Conservation (phyloP, 2,329 filamentous ascomycete species). For the Arthrobotrys megalospora region DNA sequence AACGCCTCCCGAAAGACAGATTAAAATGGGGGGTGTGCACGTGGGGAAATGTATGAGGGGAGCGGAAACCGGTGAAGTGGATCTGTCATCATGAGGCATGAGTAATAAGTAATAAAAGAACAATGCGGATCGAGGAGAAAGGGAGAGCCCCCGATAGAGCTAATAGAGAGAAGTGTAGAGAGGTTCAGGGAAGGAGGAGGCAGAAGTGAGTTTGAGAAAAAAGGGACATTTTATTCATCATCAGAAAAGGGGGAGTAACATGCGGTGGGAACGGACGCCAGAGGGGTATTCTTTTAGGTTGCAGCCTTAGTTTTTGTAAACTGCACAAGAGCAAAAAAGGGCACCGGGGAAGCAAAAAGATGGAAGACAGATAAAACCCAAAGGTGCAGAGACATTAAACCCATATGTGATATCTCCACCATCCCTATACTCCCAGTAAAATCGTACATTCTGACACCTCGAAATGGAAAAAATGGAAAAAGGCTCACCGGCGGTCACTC, state of each 20-base stretch:
- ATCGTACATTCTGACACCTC: constrained; percentile 60
- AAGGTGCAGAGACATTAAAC: constrained; percentile 52
- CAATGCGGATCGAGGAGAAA: neutral
- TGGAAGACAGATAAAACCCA: constrained; percentile 23
- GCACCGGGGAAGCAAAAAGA: constrained; percentile 26
- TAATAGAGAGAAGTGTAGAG: constrained; percentile 20
- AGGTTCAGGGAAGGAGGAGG: constrained; percentile 4
- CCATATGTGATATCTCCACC: constrained; percentile 53
- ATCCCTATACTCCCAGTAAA: constrained; percentile 32
- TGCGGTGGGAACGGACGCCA: constrained; percentile 32
- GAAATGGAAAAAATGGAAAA: constrained; percentile 19
- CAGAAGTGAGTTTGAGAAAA: neutral
- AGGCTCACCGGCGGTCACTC: constrained; percentile 32
- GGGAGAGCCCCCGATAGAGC: constrained; percentile 1
- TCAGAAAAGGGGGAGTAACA: constrained; percentile 10
- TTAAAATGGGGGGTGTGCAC: constrained; percentile 30
- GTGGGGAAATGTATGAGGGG: constrained; percentile 26
- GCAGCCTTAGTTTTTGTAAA: constrained; percentile 21
- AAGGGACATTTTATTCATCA: constrained; percentile 18
- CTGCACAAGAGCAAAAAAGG: constrained; percentile 40
- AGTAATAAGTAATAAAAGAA: constrained; percentile 12
- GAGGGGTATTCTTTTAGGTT: constrained; percentile 53
- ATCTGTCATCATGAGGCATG: constrained; percentile 52
- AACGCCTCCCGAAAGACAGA: constrained; percentile 59
- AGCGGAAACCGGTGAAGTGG: neutral